Percentiles rank a stretch among this genome's conserved stretches.
phyloP scores from a whole-genome alignment of 345 rosid genomes.

The Citrus inodora region DNA sequence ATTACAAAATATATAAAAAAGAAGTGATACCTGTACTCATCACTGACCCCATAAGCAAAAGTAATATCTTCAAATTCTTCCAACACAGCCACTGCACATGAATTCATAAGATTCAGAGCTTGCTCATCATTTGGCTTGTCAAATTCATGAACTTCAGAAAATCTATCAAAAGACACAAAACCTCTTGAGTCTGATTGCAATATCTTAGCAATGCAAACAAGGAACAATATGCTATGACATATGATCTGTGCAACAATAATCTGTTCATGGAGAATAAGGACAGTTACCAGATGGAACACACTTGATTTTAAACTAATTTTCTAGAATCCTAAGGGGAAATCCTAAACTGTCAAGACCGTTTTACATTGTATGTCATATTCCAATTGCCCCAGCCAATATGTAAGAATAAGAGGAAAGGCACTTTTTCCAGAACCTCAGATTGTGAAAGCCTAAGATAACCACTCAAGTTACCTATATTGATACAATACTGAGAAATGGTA shows the following conservation, averaged over 20 bases:
- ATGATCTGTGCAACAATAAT: background rate
- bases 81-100: slow-evolving; percentile 71
- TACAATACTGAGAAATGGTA: background rate
- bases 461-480: background rate
- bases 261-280: background rate
- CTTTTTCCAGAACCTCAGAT: background rate
- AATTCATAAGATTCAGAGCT: slow-evolving; percentile 90
- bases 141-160: slow-evolving; percentile 77
- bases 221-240: background rate
- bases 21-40: slow-evolving; percentile 74
- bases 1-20: slow-evolving; percentile 2
- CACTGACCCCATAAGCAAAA: slow-evolving; percentile 85
- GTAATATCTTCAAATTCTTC: slow-evolving; percentile 65
- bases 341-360: background rate
- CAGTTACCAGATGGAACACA: background rate
- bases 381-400: background rate
- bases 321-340: background rate
- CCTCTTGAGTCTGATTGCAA: slow-evolving; percentile 21
- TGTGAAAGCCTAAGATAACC: background rate
- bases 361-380: background rate
- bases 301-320: background rate
- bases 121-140: slow-evolving; percentile 86
- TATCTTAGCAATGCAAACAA: slow-evolving; percentile 13
- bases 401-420: background rate
- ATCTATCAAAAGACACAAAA: slow-evolving; percentile 49